Conservation (phyloP, 2,329 filamentous ascomycete genomes). For the Nakataea oryzae region DNA sequence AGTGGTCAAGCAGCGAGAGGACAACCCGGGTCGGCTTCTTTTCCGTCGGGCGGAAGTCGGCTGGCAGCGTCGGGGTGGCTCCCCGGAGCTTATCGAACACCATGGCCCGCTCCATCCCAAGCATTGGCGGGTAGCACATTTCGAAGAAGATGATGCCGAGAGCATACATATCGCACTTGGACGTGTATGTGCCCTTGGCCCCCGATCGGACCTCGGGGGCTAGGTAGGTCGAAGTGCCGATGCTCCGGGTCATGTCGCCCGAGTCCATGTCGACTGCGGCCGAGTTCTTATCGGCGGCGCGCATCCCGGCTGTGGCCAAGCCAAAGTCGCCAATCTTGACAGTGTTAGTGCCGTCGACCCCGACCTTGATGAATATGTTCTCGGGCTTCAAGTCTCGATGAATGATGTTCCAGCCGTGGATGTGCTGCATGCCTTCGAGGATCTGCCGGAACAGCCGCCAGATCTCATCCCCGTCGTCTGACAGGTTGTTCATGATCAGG, state of each 20-base stretch:
- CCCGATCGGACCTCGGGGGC: constrained; percentile 81
- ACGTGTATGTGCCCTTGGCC: constrained; percentile 68
- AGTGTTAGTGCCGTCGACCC: constrained; percentile 66
- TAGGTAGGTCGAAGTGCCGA: constrained; percentile 79
- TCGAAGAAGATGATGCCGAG: constrained; percentile 97
- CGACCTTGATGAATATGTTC: constrained; percentile 77
- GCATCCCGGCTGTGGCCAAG: constrained; percentile 79
- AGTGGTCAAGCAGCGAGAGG: constrained; percentile 68
- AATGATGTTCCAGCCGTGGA: constrained; percentile 84
- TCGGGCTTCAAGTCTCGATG: constrained; percentile 95
- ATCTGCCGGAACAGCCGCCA: constrained; percentile 92
- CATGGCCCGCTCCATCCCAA: constrained; percentile 53
- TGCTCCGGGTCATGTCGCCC: constrained; percentile 59
- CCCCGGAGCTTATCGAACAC: constrained; percentile 60
- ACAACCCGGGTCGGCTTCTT: constrained; percentile 74
- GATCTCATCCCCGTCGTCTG: constrained; percentile 63
- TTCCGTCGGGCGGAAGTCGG: constrained; percentile 58
- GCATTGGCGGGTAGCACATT: constrained; percentile 67
- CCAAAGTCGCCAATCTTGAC: constrained; percentile 97
- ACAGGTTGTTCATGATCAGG: constrained; percentile 66
- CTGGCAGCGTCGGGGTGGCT: constrained; percentile 57
- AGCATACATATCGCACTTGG: constrained; percentile 84
- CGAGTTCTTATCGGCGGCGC: constrained; percentile 45
- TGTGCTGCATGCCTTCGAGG: constrained; percentile 79
- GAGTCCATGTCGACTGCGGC: constrained; percentile 27